These are phyloP conservation scores for Salix udensis DNA, from an alignment of 345 rosid genomes.

Conservation along the genomic window DNA sequence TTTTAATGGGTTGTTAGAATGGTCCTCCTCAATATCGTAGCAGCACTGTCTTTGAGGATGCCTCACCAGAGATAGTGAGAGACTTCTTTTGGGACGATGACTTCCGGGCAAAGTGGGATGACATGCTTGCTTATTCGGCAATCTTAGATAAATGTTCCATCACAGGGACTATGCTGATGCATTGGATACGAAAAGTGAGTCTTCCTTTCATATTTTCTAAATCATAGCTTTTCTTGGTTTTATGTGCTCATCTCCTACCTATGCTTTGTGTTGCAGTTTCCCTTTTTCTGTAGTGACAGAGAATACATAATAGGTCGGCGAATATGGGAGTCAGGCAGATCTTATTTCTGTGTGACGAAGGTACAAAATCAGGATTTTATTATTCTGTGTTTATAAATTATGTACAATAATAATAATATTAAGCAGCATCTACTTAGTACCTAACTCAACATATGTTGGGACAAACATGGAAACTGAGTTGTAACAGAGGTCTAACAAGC, in stretches of 20 bases:
- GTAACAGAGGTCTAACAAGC: neutral
- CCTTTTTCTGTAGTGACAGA: conserved; percentile 79
- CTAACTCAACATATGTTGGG: neutral
- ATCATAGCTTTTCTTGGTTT: neutral
- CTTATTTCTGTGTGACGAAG: conserved; percentile 79
- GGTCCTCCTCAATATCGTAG: conserved; percentile 74
- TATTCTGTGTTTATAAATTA: neutral
- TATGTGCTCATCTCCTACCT: conserved; percentile 6
- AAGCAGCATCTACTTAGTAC: neutral
- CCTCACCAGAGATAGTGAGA: conserved; percentile 56
- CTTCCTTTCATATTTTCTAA: neutral
- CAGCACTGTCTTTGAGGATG: conserved; percentile 66
- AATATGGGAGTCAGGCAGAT: conserved; percentile 57
- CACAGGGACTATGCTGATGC: conserved; percentile 74
- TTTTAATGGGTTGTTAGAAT: conserved; percentile 28
- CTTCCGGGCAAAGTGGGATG: conserved; percentile 70
- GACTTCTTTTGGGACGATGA: conserved; percentile 77
- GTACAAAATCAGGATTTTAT: conserved; percentile 30
- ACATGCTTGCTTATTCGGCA: conserved; percentile 60
- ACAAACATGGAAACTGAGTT: neutral
- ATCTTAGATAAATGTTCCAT: conserved; percentile 53
- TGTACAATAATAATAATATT: no score
- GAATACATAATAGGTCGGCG: conserved; percentile 81
- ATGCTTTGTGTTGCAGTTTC: conserved; percentile 49
- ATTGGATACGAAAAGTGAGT: conserved; percentile 74